Percentiles rank a stretch among this genome's conserved stretches.
Evolutionary conservation across 306 rosid species (phyloP).

Genomic region (Prunus davidiana): DNA sequence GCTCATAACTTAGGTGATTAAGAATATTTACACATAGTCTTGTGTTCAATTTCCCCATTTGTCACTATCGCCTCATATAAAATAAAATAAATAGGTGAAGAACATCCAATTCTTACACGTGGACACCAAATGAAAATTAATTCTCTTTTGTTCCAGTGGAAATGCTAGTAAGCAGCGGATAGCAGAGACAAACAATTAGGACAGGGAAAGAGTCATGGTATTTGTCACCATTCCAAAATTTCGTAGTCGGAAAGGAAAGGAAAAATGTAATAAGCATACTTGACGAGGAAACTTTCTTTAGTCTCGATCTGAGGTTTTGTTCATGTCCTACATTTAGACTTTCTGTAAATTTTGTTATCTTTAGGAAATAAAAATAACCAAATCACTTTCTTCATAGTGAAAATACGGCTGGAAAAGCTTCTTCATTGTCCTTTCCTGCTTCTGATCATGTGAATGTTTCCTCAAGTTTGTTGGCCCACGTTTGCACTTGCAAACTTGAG

Average conservation of each 20-base stretch:
- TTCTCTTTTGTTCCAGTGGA: not conserved
- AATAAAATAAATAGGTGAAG: constrained; percentile 14
- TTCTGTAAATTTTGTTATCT: not conserved
- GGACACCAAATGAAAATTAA: not conserved
- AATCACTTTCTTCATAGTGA: not conserved
- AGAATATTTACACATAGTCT: no score
- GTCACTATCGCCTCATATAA: no score
- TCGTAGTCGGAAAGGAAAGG: not conserved
- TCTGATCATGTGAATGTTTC: no score
- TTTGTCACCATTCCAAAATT: constrained; percentile 1
- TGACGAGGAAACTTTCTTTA: not conserved
- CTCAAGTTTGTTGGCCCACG: no score
- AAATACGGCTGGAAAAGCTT: not conserved
- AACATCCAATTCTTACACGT: constrained; percentile 18
- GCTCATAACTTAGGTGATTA: no score
- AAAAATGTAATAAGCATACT: not conserved
- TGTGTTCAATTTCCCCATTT: no score
- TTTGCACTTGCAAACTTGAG: no score
- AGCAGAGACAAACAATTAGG: not conserved
- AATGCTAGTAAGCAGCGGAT: not conserved
- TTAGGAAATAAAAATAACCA: not conserved
- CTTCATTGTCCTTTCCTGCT: not conserved
- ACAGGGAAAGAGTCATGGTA: not conserved
- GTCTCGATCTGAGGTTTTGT: not conserved
- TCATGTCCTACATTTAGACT: not conserved